These are phyloP conservation scores for Plectosphaerella cucumerina DNA, from an alignment of 2,329 filamentous ascomycete genomes.

Conservation along the genomic window DNA sequence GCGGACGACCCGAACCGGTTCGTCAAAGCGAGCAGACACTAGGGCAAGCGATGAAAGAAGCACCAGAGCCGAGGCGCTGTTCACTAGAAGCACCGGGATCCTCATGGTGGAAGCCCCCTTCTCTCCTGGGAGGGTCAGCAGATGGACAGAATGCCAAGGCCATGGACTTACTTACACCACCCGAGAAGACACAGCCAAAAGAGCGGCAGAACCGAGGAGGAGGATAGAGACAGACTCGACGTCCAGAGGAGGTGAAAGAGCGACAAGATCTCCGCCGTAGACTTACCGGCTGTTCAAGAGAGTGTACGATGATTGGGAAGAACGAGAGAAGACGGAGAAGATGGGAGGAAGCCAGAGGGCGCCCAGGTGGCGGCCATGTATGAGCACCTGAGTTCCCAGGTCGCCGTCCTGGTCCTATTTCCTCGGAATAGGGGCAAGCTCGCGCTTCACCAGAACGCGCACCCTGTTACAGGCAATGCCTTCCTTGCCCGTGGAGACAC, in stretches of 20 bases:
- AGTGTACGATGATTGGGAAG: background rate
- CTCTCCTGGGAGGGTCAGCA: background rate
- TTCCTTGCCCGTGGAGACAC: background rate
- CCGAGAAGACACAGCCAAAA: background rate
- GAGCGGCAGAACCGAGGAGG: no score
- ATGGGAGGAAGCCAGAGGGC: background rate
- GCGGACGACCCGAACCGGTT: background rate
- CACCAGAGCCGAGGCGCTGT: slow-evolving; percentile 26
- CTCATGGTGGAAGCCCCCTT: slow-evolving; percentile 28
- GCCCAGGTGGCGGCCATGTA: background rate
- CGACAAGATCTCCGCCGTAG: background rate
- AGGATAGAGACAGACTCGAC: background rate
- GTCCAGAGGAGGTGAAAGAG: background rate
- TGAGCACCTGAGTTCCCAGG: no score
- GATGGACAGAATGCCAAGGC: background rate
- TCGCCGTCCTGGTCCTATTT: no score
- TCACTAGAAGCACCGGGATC: slow-evolving; percentile 21
- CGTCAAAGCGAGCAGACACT: background rate
- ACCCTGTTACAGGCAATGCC: background rate
- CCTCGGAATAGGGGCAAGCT: no score
- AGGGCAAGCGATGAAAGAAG: slow-evolving; percentile 16
- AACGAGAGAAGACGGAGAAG: background rate
- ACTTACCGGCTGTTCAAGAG: background rate
- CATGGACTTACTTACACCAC: background rate
- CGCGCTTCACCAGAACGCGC: background rate